These are phyloP conservation scores for Colletotrichum nymphaeae DNA, from an alignment of 2,329 filamentous ascomycete genomes.

Conservation along the genomic window DNA sequence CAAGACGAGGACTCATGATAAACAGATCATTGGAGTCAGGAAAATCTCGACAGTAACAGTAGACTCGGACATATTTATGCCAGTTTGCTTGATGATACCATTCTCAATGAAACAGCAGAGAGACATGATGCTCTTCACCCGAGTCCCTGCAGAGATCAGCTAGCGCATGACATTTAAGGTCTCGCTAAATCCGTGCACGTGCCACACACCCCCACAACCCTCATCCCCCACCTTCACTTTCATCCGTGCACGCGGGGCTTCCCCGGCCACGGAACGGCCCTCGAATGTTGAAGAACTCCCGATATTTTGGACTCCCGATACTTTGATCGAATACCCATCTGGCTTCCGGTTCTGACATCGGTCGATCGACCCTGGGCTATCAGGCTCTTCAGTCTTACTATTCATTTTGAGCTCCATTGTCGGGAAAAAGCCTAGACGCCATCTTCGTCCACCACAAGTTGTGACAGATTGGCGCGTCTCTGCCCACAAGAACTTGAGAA, in stretches of 20 bases:
- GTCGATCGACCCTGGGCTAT: not conserved
- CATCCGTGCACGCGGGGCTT: not conserved
- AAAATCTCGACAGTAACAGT: no score
- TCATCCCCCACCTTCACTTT: not conserved
- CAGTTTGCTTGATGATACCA: accelerated
- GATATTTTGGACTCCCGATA: no score
- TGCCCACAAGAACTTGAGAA: not conserved
- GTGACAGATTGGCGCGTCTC: not conserved
- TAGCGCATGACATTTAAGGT: not conserved
- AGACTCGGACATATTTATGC: no score
- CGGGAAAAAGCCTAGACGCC: not conserved
- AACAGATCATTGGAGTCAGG: accelerated
- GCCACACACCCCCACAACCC: not conserved
- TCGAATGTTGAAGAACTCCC: not conserved
- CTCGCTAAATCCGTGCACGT: not conserved
- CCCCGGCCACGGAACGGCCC: not conserved
- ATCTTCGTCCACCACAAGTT: not conserved
- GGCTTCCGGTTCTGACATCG: not conserved
- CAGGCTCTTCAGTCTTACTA: not conserved
- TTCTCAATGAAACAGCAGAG: no score
- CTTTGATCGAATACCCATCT: not conserved
- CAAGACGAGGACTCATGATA: no score
- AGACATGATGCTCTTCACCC: no score
- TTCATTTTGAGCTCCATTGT: no score
- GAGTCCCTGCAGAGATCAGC: not conserved